phyloP scores from a whole-genome alignment of 2,329 filamentous ascomycete species.

The Thermothelomyces thermophilus region DNA sequence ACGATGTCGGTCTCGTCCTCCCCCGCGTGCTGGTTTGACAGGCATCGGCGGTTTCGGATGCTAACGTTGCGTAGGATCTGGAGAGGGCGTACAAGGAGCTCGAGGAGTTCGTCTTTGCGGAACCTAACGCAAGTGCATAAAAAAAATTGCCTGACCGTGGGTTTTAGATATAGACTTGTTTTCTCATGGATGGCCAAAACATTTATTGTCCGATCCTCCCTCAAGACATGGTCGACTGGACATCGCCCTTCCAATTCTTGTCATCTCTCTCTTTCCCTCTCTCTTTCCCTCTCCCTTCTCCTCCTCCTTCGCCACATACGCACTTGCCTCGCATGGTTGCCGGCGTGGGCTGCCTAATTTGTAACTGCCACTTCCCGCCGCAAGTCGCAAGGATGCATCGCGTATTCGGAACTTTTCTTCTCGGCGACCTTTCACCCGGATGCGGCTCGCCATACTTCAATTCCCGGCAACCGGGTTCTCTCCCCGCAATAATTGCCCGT shows the following conservation, averaged over 20 bases:
- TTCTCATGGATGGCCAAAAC: no score
- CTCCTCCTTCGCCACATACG: no score
- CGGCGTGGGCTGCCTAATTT: neutral
- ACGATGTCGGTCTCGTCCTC: slow-evolving; percentile 22
- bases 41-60: neutral
- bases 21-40: no score
- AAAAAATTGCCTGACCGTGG: neutral
- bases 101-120: slow-evolving; percentile 23
- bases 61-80: slow-evolving; percentile 16
- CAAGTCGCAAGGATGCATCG: neutral
- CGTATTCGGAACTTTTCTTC: no score
- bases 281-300: no score
- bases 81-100: slow-evolving; percentile 26
- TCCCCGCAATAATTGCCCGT: slow-evolving; percentile 2
- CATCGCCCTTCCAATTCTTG: no score
- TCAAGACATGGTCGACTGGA: neutral
- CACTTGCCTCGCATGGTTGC: no score
- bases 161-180: slow-evolving; percentile 2
- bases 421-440: slow-evolving; percentile 4
- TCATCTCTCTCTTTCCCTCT: no score
- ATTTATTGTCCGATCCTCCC: neutral
- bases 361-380: neutral
- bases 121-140: slow-evolving; percentile 2
- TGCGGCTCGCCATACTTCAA: neutral
- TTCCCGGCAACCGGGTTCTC: slow-evolving; percentile 6